Evolutionary conservation across 805 yeast species (phyloP), one percentile per base, ranked within the genome.

Genomic region (Diddensiella caesifluorescens): DNA sequence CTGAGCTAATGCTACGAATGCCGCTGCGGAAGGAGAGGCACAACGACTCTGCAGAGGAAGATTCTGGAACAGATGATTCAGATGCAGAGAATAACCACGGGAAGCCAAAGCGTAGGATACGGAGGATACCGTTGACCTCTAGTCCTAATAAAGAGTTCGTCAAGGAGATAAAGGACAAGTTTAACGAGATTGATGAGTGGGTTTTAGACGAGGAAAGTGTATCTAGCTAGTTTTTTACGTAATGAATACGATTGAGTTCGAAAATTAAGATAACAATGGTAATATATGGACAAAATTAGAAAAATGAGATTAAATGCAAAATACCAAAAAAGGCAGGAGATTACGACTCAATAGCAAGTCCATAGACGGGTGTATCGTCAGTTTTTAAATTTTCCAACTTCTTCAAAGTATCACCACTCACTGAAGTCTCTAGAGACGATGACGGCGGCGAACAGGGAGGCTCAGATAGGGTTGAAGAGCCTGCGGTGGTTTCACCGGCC

Each of bases 141-240:
- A n/a, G n/a, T 9, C 22, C 13, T 4, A 29, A 32, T 22, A 10
- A 25, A 9, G 15, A 37, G 35, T 22, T 28, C 16, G 15, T 37
- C n/a, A 27, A 35, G 3, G 29, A 39, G 7, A 32, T 34, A 23
- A 44, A 35, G 29, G 28, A 38, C 23, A 47, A 45, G 52, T 48
- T 49, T 29, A 37, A 30, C 7, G 50, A 45, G 19, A 43, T 51
- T 20, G 53, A 51, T 33, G 44, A 39, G 25, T 47, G 25, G 16
- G 44, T 44, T 20, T 44, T 51, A 9, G 32, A 45, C 20, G 46
- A 43, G 26, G 46, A 42, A 31, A 7, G 23, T 21, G 31, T 35
- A 21, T 12, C 26, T 6, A 34, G 38, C 16, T 15, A 34, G 15
- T 19, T 18, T 16, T 30, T 18, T 18, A 20, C 21, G 3, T 4